A percentile compares a stretch with the other conserved stretches of the same genome.
These are phyloP conservation scores for Nemania sp. DNA, from an alignment of 2,329 filamentous ascomycete species.

Conservation along the genomic window DNA sequence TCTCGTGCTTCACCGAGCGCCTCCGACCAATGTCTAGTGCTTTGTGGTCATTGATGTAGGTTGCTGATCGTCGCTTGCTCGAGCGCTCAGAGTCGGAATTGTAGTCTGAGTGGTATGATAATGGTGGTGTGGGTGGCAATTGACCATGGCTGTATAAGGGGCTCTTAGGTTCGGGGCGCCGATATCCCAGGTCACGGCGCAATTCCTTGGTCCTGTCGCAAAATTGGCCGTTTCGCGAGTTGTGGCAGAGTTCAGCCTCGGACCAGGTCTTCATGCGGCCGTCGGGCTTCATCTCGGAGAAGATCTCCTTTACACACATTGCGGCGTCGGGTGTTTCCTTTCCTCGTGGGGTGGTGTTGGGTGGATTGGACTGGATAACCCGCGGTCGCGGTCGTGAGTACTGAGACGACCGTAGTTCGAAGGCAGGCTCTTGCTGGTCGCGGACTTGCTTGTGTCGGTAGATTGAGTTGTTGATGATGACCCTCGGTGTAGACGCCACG, in stretches of 20 bases:
- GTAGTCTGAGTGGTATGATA: slow-evolving; percentile 50
- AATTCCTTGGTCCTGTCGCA: slow-evolving; percentile 58
- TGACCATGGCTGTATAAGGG: slow-evolving; percentile 51
- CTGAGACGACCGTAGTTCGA: slow-evolving; percentile 34
- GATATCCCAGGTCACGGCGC: slow-evolving; percentile 56
- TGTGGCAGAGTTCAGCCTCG: slow-evolving; percentile 53
- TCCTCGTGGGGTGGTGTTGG: slow-evolving; percentile 46
- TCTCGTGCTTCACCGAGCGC: slow-evolving; percentile 44
- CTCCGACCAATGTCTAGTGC: slow-evolving; percentile 52
- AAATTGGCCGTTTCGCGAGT: slow-evolving; percentile 55
- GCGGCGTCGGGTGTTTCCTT: slow-evolving; percentile 48
- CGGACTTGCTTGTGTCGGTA: slow-evolving; percentile 38
- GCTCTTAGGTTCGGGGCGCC: slow-evolving; percentile 50
- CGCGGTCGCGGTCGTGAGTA: slow-evolving; percentile 38
- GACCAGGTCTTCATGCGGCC: slow-evolving; percentile 55
- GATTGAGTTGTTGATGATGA: slow-evolving; percentile 47
- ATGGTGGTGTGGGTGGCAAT: slow-evolving; percentile 57
- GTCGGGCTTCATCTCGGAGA: slow-evolving; percentile 61
- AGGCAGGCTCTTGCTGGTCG: slow-evolving; percentile 25
- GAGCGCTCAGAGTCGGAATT: slow-evolving; percentile 50
- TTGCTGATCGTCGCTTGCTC: slow-evolving; percentile 50
- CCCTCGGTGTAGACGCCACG: slow-evolving; percentile 44
- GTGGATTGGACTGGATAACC: slow-evolving; percentile 44
- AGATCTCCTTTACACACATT: slow-evolving; percentile 65
- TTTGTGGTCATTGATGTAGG: slow-evolving; percentile 56